Evolutionary conservation across 2,329 filamentous ascomycete species (phyloP), one percentile per base, ranked within the genome.

Genomic region (Leptographium radiaticola): DNA sequence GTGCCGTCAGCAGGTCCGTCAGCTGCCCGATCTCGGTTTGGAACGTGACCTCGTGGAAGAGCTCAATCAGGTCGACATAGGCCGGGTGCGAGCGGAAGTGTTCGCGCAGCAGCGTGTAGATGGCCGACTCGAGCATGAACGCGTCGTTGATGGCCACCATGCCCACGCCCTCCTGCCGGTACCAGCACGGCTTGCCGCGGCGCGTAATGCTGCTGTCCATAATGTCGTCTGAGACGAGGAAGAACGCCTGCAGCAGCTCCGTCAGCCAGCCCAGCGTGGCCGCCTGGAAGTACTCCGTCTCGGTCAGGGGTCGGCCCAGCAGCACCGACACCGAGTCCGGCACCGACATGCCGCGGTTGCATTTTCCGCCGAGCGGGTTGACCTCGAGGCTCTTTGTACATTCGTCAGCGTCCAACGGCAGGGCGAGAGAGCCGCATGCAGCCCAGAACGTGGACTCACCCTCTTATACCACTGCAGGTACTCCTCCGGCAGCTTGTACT

Each of bases 101-200:
- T 74, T 94, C 93, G 76, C 91, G 93, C 59, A 98, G 81, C 47
- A 97, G 82, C 31, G 86, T 72, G 75, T 94, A 98, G 73, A 98
- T 97, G 65, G 80, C 75, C 15, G 85, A 75, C 74, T 97, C 93
- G 63, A 98, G 86, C 81, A 97, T 83, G 76, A 97, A 95, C 59
- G 91, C 83, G 68, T 98, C 93, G 77, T 98, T 98, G 79, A 98
- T 96, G 66, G 93, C 91, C 60, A 96, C 80, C 84, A 94, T 90
- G 68, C 91, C 91, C 44, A 98, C 90, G 49, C 85, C 83, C 36
- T 87, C 81, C 61, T 89, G 84, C 57, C 86, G 85, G 75, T 97
- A 98, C 93, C 93, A 98, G 76, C 93, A 98, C 44, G 93, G 90
- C 71, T 86, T 81, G 58, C 91, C 90, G 61, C 93, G 89, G 57